Evolutionary conservation across 305 asterid species (phyloP).

Genomic region (Salvia sclarea): DNA sequence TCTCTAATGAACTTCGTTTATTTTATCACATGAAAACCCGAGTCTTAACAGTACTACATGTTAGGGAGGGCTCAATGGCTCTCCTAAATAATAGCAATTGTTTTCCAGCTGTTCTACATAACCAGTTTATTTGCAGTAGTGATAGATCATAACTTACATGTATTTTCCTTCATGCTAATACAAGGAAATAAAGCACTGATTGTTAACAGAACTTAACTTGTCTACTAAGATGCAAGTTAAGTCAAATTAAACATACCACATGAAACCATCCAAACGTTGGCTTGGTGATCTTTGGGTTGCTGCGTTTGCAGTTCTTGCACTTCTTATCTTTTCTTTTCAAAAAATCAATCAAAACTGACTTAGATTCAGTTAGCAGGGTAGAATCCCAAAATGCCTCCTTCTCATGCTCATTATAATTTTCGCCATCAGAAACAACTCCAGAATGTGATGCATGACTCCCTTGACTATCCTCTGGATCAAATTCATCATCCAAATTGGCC

Average conservation of each 20-base stretch:
- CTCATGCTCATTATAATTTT: constrained; percentile 37
- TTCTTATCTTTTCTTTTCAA: constrained; percentile 46
- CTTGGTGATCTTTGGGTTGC: constrained; percentile 62
- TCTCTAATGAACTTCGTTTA: neutral
- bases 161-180: neutral
- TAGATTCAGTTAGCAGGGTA: constrained; percentile 72
- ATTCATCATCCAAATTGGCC: constrained; percentile 24
- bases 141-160: neutral
- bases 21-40: constrained; percentile 11
- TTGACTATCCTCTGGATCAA: constrained; percentile 49
- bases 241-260: constrained; percentile 52
- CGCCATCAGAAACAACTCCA: constrained; percentile 36
- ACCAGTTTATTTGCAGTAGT: neutral
- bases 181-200: neutral
- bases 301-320: constrained; percentile 52
- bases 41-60: neutral
- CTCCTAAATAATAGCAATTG: neutral
- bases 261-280: constrained; percentile 91
- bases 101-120: neutral
- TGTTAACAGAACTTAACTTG: neutral
- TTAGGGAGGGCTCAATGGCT: neutral
- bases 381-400: constrained; percentile 60
- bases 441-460: constrained; percentile 64
- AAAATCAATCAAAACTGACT: constrained; percentile 57
- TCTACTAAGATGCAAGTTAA: constrained; percentile 9